These are phyloP conservation scores for Pilobolus umbonatus DNA, from an alignment of 192 early-diverging fungal genomes.

Conservation along the genomic window DNA sequence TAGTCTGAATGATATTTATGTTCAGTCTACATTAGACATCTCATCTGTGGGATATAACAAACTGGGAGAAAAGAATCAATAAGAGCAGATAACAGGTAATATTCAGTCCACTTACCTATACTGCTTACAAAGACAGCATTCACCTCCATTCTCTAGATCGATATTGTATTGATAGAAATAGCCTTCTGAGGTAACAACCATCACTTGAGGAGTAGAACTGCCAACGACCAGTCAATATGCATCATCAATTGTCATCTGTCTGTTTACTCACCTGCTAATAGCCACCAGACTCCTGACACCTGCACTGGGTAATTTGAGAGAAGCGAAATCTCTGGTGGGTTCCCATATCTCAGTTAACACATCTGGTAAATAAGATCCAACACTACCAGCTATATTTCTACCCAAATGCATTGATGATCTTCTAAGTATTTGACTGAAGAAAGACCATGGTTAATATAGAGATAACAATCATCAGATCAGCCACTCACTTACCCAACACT, in stretches of 20 bases:
- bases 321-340: slow-evolving; percentile 91
- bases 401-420: slow-evolving; percentile 55
- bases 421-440: slow-evolving; percentile 45
- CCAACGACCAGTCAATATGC: slow-evolving; percentile 4
- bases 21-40: no score
- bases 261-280: slow-evolving; percentile 54
- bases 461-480: not conserved
- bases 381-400: slow-evolving; percentile 70
- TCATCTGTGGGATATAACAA: no score
- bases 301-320: slow-evolving; percentile 77
- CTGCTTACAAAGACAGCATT: slow-evolving; percentile 80
- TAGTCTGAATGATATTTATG: no score
- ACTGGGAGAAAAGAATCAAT: no score
- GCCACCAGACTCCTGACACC: slow-evolving; percentile 74
- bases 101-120: slow-evolving; percentile 60
- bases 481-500: slow-evolving; percentile 35
- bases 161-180: slow-evolving; percentile 89
- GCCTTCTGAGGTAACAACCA: slow-evolving; percentile 88
- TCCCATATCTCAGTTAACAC: slow-evolving; percentile 91
- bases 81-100: no score
- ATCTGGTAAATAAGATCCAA: slow-evolving; percentile 85
- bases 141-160: slow-evolving; percentile 84
- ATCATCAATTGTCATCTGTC: no score
- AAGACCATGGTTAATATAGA: slow-evolving; percentile 1
- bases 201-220: slow-evolving; percentile 71